phyloP scores from a whole-genome alignment of 306 rosid genomes.

The Acmispon strigosus region DNA sequence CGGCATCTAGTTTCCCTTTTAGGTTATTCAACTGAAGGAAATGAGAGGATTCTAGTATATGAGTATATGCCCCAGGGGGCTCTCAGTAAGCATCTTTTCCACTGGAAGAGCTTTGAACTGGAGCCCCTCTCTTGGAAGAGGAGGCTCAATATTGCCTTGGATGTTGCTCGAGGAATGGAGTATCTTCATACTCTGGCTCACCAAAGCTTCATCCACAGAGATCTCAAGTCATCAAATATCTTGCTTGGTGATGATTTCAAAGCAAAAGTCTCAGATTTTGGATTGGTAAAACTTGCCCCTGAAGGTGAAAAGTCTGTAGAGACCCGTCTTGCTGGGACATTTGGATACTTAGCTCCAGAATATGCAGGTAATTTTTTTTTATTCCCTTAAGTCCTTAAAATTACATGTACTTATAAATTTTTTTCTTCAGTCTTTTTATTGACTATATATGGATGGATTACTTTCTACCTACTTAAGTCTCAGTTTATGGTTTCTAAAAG shows the following conservation, averaged over 20 bases:
- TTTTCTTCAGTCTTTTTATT: background rate
- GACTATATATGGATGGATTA: background rate
- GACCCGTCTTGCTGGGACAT: slow-evolving; percentile 95
- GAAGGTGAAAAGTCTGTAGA: slow-evolving; percentile 82
- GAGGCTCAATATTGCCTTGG: slow-evolving; percentile 91
- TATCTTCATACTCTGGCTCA: slow-evolving; percentile 90
- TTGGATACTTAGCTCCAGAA: slow-evolving; percentile 97
- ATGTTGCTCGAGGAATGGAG: slow-evolving; percentile 97
- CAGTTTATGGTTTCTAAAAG: background rate
- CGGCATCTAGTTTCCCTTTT: slow-evolving; percentile 90
- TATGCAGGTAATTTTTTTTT: slow-evolving; percentile 68
- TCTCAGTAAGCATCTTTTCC: slow-evolving; percentile 91
- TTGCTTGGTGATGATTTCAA: slow-evolving; percentile 81
- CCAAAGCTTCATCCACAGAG: slow-evolving; percentile 98
- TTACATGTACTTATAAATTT: background rate
- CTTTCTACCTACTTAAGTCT: background rate
- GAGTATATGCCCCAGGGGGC: slow-evolving; percentile 99
- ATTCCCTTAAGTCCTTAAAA: background rate
- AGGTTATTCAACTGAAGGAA: slow-evolving; percentile 74
- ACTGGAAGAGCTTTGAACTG: slow-evolving; percentile 61
- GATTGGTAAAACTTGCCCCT: slow-evolving; percentile 97
- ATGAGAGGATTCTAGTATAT: slow-evolving; percentile 82
- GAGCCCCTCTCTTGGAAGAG: slow-evolving; percentile 98
- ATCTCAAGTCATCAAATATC: slow-evolving; percentile 92
- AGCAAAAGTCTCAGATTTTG: slow-evolving; percentile 94